These are phyloP conservation scores for Phytophthora rubi DNA, from an alignment of 352 stramenopile species.

Conservation along the genomic window DNA sequence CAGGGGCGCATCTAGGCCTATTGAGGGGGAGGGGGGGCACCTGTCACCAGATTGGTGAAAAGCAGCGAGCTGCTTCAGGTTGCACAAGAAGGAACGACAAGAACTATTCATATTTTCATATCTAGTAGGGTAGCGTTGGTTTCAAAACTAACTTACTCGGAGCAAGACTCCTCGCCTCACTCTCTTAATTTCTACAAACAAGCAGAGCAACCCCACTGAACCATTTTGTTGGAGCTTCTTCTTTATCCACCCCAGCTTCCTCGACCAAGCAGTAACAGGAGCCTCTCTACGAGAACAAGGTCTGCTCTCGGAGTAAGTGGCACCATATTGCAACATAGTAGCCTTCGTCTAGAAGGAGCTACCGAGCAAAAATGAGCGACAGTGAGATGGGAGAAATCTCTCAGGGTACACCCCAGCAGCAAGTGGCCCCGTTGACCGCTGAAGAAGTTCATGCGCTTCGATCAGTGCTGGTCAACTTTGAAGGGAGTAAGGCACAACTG, in stretches of 20 bases:
- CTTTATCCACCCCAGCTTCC: slow-evolving; percentile 1
- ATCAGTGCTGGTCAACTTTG: background rate
- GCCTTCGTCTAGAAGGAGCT: too few species aligned
- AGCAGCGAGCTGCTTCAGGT: too few species aligned
- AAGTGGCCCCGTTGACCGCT: slow-evolving; percentile 6
- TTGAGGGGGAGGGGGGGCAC: too few species aligned
- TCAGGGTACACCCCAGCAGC: background rate
- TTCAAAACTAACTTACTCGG: too few species aligned
- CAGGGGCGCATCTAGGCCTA: too few species aligned
- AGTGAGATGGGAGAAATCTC: slow-evolving; percentile 10
- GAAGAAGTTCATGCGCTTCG: slow-evolving; percentile 11
- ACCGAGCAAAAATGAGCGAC: slow-evolving; percentile 18
- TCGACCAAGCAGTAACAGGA: background rate
- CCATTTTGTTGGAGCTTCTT: background rate
- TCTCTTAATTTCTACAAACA: too few species aligned
- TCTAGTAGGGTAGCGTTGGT: too few species aligned
- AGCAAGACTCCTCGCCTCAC: too few species aligned
- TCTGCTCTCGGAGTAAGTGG: background rate
- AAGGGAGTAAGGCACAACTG: slow-evolving; percentile 15
- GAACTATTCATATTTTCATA: too few species aligned
- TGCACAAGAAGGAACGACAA: too few species aligned
- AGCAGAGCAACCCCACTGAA: too few species aligned
- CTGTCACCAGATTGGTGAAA: too few species aligned
- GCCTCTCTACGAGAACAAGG: background rate
- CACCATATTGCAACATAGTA: background rate